Conservation (phyloP, 2,329 filamentous ascomycete species). For the Fusarium burgessii region DNA sequence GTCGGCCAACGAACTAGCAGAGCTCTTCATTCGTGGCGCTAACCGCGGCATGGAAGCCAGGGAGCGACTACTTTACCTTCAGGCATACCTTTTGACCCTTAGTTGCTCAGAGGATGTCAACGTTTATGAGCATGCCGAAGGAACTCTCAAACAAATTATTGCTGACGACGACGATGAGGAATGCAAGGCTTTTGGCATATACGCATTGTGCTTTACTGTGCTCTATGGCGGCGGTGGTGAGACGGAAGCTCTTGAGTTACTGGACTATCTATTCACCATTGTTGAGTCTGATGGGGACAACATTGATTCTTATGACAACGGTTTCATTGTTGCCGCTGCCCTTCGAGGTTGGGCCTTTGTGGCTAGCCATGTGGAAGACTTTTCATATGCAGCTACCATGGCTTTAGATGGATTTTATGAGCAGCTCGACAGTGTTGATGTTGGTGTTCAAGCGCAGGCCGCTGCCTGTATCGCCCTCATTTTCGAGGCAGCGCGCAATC, state of each 20-base stretch:
- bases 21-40: constrained; percentile 77
- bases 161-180: constrained; percentile 72
- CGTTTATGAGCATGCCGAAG: constrained; percentile 48
- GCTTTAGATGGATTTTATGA: constrained; percentile 86
- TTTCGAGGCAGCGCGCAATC: constrained; percentile 74
- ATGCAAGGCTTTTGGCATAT: constrained; percentile 76
- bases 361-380: constrained; percentile 80
- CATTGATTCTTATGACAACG: constrained; percentile 78
- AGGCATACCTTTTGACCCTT: constrained; percentile 77
- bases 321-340: constrained; percentile 77
- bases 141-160: constrained; percentile 52
- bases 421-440: constrained; percentile 81
- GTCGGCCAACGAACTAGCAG: constrained; percentile 67
- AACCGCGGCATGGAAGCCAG: constrained; percentile 75
- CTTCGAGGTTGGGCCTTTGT: constrained; percentile 84
- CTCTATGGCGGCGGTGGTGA: constrained; percentile 81
- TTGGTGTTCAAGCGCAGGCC: constrained; percentile 79
- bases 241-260: constrained; percentile 75
- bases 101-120: constrained; percentile 72
- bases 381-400: constrained; percentile 76
- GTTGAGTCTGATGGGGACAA: constrained; percentile 81
- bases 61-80: constrained; percentile 77
- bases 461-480: constrained; percentile 85
- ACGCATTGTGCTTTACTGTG: constrained; percentile 76
- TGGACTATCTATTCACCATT: constrained; percentile 82